These are phyloP conservation scores for Ulmus americana DNA, from an alignment of 331 rosid genomes.

Conservation along the genomic window DNA sequence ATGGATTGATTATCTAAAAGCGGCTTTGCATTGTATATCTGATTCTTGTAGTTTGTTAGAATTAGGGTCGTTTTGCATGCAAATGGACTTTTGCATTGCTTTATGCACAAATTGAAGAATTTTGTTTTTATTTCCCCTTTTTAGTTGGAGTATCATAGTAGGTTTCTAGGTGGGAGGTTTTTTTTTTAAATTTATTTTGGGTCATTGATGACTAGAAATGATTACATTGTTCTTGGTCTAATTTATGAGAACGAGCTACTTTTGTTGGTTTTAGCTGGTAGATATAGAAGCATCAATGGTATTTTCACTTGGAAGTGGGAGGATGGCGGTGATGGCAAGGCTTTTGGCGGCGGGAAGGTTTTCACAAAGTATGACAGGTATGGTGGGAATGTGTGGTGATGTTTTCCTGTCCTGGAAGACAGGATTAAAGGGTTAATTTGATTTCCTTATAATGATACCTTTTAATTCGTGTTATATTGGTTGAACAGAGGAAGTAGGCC, in stretches of 20 bases:
- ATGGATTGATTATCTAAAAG: neutral
- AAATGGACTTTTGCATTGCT: neutral
- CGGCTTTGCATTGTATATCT: neutral
- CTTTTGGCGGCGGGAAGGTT: slow-evolving; percentile 51
- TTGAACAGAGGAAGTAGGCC: slow-evolving; percentile 55
- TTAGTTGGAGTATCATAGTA: neutral
- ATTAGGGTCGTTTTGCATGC: neutral
- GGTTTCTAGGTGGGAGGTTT: neutral
- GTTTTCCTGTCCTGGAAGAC: neutral
- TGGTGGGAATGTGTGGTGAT: neutral
- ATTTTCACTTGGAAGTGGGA: slow-evolving; percentile 68
- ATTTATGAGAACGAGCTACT: slow-evolving; percentile 8
- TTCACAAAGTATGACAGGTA: slow-evolving; percentile 59
- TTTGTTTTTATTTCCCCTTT: neutral
- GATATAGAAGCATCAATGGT: slow-evolving; percentile 47
- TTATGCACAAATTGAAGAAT: neutral
- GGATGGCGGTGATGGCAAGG: slow-evolving; percentile 84
- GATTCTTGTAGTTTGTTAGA: neutral
- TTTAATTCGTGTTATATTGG: neutral
- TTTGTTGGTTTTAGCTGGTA: slow-evolving; percentile 10
- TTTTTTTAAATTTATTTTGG: too few species aligned
- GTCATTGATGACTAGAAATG: too few species aligned
- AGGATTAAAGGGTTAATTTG: neutral
- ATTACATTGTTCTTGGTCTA: slow-evolving; percentile 4
- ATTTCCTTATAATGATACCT: neutral